Evolutionary conservation across 1,284 basidiomycete species (phyloP).

Genomic region (Rhodotorula sp.): DNA sequence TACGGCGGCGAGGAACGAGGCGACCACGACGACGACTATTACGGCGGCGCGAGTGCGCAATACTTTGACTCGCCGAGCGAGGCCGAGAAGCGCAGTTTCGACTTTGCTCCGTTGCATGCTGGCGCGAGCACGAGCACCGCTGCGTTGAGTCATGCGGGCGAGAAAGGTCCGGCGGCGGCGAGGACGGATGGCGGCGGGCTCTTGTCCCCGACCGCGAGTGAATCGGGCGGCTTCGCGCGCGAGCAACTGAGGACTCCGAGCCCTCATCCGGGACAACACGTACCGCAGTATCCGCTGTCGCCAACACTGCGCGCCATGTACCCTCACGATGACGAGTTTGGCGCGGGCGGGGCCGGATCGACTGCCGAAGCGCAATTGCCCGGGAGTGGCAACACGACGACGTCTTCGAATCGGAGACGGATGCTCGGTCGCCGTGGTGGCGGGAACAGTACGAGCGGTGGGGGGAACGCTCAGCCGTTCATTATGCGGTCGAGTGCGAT

Average conservation of each 20-base stretch:
- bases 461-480: conserved; percentile 39
- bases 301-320: conserved; percentile 44
- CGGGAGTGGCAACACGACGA: conserved; percentile 57
- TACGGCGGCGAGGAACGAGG: background rate
- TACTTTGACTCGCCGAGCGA: conserved; percentile 2
- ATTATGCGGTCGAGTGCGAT: conserved; percentile 89
- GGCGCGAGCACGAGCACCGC: background rate
- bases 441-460: background rate
- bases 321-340: conserved; percentile 39
- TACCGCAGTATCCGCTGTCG: conserved; percentile 40
- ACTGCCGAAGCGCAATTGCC: background rate
- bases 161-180: background rate
- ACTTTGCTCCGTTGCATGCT: background rate
- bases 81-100: background rate
- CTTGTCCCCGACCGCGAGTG: background rate
- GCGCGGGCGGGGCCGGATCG: background rate
- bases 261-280: conserved; percentile 23
- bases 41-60: background rate
- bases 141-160: background rate
- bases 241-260: conserved; percentile 37
- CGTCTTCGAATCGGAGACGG: conserved; percentile 55
- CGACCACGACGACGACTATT: background rate
- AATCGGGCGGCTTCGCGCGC: conserved; percentile 7
- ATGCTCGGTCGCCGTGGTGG: background rate
- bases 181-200: background rate